Evolutionary conservation across 2,329 filamentous ascomycete species (phyloP), one percentile per base, ranked within the genome.

Genomic region (Lasiodiplodia sp.): DNA sequence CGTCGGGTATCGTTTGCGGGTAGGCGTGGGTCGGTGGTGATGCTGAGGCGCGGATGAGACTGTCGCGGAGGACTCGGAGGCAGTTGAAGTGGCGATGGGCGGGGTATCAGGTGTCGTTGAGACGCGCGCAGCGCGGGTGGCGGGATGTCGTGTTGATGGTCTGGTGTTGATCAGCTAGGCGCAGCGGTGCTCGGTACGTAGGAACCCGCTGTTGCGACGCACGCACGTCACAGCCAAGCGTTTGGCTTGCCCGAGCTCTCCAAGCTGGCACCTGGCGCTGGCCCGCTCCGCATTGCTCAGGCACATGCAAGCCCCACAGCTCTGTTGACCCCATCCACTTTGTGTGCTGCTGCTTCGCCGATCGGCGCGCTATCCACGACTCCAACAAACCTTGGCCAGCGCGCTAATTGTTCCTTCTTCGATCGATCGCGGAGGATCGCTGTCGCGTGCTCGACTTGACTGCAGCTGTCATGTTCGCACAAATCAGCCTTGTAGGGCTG

Each of bases 201-300:
- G 58, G 58, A 49, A 63, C 40, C 58, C 58, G 56, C 21, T 44
- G 58, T 34, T 21, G 47, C 40, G 31, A 52, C 40, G 57, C 57
- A 62, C 57, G 40, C 57, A 62, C 57, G 58, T 63, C 58, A 63
- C 47, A 52, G 60, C 60, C 44, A 64, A 47, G 44, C 44, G 44
- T 47, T 47, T 18, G 44, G 55, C 53, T 34, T n/a, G 34, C 31
- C 55, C 55, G 25, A 64, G 60, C 47, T 25, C 40, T 23, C 28
- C 37, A 25, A 51, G 18, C 28, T 64, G 60, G 44, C 44, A 31
- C 44, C 38, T 25, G 31, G 21, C 57, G n/a, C 55, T 23, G 10
- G 31, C 18, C 37, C 14, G 25, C 44, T 23, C 38, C 58, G 37
- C 60, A 21, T 25, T 25, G n/a, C 31, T n/a, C 57, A 52, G 47